phyloP scores from a whole-genome alignment of 163 green algal species.

The Chlamydomonas reinhardtii region DNA sequence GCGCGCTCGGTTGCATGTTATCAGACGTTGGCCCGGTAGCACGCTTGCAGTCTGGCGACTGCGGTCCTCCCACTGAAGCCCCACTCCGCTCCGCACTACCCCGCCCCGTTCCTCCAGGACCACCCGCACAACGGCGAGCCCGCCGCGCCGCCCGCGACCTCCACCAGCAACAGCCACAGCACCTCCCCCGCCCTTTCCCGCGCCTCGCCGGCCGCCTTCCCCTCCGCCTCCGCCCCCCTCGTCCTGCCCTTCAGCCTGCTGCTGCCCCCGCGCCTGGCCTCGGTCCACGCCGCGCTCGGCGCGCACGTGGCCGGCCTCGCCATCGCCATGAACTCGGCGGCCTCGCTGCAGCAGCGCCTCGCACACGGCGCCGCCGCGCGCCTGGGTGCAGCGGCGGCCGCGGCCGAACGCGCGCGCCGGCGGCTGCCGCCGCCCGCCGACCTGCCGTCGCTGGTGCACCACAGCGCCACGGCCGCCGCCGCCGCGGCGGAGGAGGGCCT shows the following conservation, averaged over 20 bases:
- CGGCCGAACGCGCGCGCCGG: neutral
- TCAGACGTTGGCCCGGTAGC: too few species aligned
- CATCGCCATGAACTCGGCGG: neutral
- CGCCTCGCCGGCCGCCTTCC: neutral
- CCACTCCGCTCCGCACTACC: too few species aligned
- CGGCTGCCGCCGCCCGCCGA: neutral
- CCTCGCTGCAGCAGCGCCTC: slow-evolving; percentile 2
- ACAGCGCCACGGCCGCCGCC: neutral
- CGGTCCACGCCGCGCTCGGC: neutral
- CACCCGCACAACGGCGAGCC: too few species aligned
- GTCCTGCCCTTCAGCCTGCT: neutral
- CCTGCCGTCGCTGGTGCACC: slow-evolving; percentile 1
- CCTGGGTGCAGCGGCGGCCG: neutral
- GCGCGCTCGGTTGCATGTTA: too few species aligned
- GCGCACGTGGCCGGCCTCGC: neutral
- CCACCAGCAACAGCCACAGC: too few species aligned
- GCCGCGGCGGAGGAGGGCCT: slow-evolving; percentile 16
- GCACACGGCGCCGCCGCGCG: neutral
- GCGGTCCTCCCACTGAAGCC: too few species aligned
- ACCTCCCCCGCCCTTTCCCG: neutral
- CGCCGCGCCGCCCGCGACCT: too few species aligned
- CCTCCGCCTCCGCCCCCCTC: too few species aligned
- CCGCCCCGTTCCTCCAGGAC: too few species aligned
- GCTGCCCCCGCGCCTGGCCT: neutral
- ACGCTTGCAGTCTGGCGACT: too few species aligned